A percentile compares a stretch with the other conserved stretches of the same genome.
Evolutionary conservation across 2,329 filamentous ascomycete genomes (phyloP).

Genomic region (Neonectria neomacrospora): DNA sequence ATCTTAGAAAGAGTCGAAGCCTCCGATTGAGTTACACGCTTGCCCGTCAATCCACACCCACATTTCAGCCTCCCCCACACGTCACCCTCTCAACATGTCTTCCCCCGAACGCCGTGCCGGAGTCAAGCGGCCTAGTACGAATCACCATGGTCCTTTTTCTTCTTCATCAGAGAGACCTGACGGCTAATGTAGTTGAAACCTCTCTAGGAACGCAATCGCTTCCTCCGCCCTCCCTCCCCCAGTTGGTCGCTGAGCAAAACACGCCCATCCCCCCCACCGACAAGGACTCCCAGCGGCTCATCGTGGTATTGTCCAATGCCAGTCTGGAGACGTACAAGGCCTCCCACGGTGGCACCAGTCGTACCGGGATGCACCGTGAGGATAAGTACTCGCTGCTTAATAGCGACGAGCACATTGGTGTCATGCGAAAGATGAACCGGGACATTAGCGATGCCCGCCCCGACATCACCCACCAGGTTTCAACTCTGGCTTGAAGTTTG

Average conservation of each 20-base stretch:
- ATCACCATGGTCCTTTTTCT: slow-evolving; percentile 8
- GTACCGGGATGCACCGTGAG: slow-evolving; percentile 75
- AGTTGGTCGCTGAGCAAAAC: slow-evolving; percentile 93
- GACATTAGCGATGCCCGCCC: slow-evolving; percentile 98
- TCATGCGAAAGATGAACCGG: slow-evolving; percentile 99
- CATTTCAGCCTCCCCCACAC: slow-evolving; percentile 25
- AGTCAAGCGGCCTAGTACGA: slow-evolving; percentile 58
- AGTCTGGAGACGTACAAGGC: slow-evolving; percentile 98
- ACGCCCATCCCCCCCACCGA: slow-evolving; percentile 84
- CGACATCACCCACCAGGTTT: slow-evolving; percentile 98
- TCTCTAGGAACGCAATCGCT: slow-evolving; percentile 88
- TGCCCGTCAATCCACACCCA: slow-evolving; percentile 13
- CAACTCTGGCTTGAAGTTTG: slow-evolving; percentile 45
- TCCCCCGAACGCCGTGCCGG: slow-evolving; percentile 55
- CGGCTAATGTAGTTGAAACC: slow-evolving; percentile 32
- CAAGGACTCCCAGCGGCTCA: slow-evolving; percentile 90
- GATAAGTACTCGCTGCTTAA: slow-evolving; percentile 98
- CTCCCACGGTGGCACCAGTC: slow-evolving; percentile 75
- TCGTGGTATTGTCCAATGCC: slow-evolving; percentile 96
- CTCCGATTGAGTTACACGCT: neutral
- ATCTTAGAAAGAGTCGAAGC: neutral
- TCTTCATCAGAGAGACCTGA: slow-evolving; percentile 1
- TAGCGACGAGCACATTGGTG: slow-evolving; percentile 98
- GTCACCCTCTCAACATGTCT: slow-evolving; percentile 48
- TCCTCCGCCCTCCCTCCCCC: slow-evolving; percentile 88